These are phyloP conservation scores for Polygonum aviculare DNA, from an alignment of 148 eudicot species.

Conservation along the genomic window DNA sequence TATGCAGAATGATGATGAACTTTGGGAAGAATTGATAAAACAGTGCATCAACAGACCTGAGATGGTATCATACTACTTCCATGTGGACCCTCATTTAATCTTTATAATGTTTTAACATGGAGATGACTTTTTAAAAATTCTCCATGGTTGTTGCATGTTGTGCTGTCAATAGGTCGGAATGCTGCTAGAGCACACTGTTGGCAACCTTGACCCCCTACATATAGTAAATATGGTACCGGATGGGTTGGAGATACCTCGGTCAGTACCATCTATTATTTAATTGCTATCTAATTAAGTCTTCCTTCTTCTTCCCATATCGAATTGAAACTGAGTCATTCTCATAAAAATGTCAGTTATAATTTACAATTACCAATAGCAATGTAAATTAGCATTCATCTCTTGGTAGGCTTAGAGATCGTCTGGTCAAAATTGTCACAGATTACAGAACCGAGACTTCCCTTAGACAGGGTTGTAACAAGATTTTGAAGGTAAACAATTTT, in stretches of 20 bases:
- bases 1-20: constrained; percentile 90
- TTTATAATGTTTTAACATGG: not conserved
- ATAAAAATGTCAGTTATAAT: not conserved
- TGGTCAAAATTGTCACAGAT: constrained; percentile 87
- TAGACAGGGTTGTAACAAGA: constrained; percentile 89
- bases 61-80: constrained; percentile 53
- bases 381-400: not conserved
- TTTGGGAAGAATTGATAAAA: constrained; percentile 91
- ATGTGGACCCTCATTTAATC: not conserved
- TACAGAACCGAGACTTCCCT: constrained; percentile 97
- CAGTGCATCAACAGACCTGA: constrained; percentile 82
- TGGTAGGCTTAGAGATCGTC: constrained; percentile 80
- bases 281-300: not conserved
- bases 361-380: not conserved
- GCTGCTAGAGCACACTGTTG: constrained; percentile 94
- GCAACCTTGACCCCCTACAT: constrained; percentile 89
- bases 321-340: not conserved
- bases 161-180: constrained; percentile 60
- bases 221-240: constrained; percentile 91
- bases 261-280: constrained; percentile 15
- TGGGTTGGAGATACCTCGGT: constrained; percentile 96
- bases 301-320: not conserved
- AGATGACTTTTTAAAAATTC: not conserved
- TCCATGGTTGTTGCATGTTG: not conserved
- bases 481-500: constrained; percentile 53